Evolutionary conservation across 2,329 filamentous ascomycete species (phyloP).

Genomic region (Akanthomyces muscarius): DNA sequence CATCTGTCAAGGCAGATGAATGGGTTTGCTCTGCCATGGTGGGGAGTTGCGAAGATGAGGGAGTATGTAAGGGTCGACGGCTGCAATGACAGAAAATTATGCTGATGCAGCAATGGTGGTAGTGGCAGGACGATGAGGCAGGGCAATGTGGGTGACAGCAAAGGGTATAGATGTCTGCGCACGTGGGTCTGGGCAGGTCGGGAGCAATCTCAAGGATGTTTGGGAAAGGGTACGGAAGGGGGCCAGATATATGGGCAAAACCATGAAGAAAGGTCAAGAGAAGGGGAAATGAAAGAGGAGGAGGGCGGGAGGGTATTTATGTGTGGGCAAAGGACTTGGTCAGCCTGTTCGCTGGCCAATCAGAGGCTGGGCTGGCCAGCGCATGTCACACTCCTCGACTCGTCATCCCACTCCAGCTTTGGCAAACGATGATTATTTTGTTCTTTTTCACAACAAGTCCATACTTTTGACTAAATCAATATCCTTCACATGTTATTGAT

Average conservation of each 20-base stretch:
- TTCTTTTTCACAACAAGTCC: not conserved
- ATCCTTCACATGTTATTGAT: not conserved
- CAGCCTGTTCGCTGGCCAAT: conserved; percentile 12
- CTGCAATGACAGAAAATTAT: not conserved
- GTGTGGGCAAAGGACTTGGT: conserved; percentile 10
- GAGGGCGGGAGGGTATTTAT: conserved; percentile 16
- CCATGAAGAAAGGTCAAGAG: not conserved
- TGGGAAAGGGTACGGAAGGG: not conserved
- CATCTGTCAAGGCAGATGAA: not conserved
- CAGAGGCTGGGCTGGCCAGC: not conserved
- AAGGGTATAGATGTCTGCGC: not conserved
- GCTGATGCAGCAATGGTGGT: not conserved
- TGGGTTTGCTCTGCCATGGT: not conserved
- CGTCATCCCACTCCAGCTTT: not conserved
- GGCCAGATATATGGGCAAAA: not conserved
- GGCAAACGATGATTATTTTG: not conserved
- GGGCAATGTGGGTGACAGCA: not conserved
- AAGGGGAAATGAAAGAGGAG: not conserved
- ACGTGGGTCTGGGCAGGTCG: not conserved
- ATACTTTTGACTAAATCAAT: not conserved
- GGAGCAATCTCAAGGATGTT: not conserved
- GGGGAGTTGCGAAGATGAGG: not conserved
- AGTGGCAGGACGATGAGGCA: not conserved
- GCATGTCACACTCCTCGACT: conserved; percentile 2
- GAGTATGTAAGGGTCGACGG: not conserved